These are phyloP conservation scores for Grosmannia penicillata DNA, from an alignment of 2,329 filamentous ascomycete species.

Conservation along the genomic window DNA sequence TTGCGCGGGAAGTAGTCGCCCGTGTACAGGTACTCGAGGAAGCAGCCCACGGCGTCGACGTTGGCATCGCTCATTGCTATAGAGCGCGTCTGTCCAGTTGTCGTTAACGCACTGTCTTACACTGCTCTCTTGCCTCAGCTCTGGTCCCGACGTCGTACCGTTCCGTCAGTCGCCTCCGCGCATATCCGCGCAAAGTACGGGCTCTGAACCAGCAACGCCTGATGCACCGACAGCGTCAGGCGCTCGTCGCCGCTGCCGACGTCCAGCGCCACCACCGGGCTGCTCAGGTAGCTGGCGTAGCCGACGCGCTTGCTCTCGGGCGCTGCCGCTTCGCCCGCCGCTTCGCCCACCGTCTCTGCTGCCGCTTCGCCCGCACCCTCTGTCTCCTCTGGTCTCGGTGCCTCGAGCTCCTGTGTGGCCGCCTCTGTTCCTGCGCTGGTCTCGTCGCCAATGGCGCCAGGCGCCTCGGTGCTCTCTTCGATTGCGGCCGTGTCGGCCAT, in stretches of 20 bases:
- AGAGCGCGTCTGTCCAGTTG: conserved; percentile 35
- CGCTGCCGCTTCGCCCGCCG: neutral
- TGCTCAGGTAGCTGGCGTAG: conserved; percentile 48
- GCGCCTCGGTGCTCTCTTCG: too few species aligned
- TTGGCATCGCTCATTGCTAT: conserved; percentile 56
- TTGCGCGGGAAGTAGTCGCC: conserved; percentile 73
- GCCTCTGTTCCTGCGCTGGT: too few species aligned
- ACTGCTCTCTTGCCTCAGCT: neutral
- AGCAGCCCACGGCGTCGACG: conserved; percentile 60
- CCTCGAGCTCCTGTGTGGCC: too few species aligned
- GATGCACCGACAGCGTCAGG: conserved; percentile 57
- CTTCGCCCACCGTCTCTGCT: neutral
- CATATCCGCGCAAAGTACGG: conserved; percentile 58
- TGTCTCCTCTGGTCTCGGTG: neutral
- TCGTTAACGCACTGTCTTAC: neutral
- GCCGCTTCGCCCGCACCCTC: neutral
- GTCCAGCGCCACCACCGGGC: conserved; percentile 53
- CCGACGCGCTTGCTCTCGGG: conserved; percentile 21
- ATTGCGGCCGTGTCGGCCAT: neutral
- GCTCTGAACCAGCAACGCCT: conserved; percentile 58
- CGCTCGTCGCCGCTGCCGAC: conserved; percentile 40
- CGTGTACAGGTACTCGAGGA: conserved; percentile 74
- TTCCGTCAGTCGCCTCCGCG: conserved; percentile 34
- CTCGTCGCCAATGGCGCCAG: too few species aligned
- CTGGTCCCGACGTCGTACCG: too few species aligned